Evolutionary conservation across 805 yeast genomes (phyloP).

Genomic region (Candida piceae): DNA sequence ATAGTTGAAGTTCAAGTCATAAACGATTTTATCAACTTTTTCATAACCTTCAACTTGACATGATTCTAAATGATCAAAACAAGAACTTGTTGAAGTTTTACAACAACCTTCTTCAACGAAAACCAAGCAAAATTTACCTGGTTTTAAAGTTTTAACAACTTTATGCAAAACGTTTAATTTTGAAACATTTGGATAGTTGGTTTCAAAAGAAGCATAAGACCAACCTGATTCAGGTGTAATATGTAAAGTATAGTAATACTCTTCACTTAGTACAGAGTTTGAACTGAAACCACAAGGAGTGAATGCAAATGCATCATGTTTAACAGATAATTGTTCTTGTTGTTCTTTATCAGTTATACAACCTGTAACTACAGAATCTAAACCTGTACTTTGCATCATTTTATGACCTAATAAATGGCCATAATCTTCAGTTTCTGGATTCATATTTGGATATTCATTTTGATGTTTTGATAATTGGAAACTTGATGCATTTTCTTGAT

Average conservation of each 20-base stretch:
- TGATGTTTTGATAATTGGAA: slow-evolving; percentile 39
- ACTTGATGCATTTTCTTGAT: slow-evolving; percentile 47
- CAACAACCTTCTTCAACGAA: slow-evolving; percentile 20
- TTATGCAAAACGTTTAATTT: slow-evolving; percentile 53
- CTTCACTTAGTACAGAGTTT: slow-evolving; percentile 62
- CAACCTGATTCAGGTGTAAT: slow-evolving; percentile 92
- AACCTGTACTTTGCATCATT: slow-evolving; percentile 57
- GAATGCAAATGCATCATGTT: slow-evolving; percentile 86
- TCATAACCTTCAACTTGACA: slow-evolving; percentile 42
- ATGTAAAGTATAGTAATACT: slow-evolving; percentile 73
- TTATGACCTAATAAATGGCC: slow-evolving; percentile 79
- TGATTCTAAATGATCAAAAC: slow-evolving; percentile 29
- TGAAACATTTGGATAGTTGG: slow-evolving; percentile 59
- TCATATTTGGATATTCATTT: slow-evolving; percentile 32
- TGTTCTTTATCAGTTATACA: too few species aligned
- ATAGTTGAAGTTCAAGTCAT: slow-evolving; percentile 68
- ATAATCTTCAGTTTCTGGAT: slow-evolving; percentile 50
- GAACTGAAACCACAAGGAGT: slow-evolving; percentile 95
- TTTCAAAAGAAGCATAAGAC: slow-evolving; percentile 95
- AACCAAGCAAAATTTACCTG: slow-evolving; percentile 62
- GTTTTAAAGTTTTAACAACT: slow-evolving; percentile 63
- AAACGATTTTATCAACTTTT: slow-evolving; percentile 61
- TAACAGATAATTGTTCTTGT: too few species aligned
- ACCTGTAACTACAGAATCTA: slow-evolving; percentile 51
- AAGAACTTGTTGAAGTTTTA: slow-evolving; percentile 9